Evolutionary conservation across 805 yeast genomes (phyloP), one percentile per base, ranked within the genome.

Genomic region (Sugiyamaella smithiae): DNA sequence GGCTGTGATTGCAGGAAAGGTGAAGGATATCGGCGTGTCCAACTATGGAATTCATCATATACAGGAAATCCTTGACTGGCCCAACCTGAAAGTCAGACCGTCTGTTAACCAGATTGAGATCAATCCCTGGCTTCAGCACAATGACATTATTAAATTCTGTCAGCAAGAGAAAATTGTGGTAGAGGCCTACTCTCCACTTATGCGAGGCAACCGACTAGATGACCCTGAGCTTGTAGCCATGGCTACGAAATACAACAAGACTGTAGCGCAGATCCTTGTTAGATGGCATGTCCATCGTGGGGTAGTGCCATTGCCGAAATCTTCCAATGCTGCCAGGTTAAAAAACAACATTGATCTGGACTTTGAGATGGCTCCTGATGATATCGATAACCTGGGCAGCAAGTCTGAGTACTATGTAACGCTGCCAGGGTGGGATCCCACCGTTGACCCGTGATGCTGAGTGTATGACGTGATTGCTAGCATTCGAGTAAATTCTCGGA

Each of bases 101-200:
- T 86, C 80, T 0, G 84, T 84, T 33, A 84, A 88, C 64, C 95
- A 88, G 63, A 77, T 88, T 58, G 95, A 86, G 65, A 75, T 87
- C 42, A 85, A 87, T 52, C 95, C 93, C n/a, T 86, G 95, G 90
- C 72, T 83, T 59, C 85, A 84, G 69, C 63, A 84, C 58, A 67
- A 73, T 46, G 80, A 81, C 43, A 68, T 84, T 53, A 75, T 81
- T 20, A 73, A 79, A 50, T 82, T 67, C 62, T 77, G 81, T 56
- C 67, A 69, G 17, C 61, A 72, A n/a, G 65, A 79, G 50, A 80
- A 71, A 40, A 72, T 85, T 24, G 61, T 71, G 6, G 74, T 80
- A 3, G 85, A 84, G 62, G 88, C 90, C 0, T 85, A 75, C 64
- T 78, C 88, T 5, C 91, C 93, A 12, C 73, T 85, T 82, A 73